Conservation (phyloP, 768 basidiomycete species). For the Phanerodontia chrysosporium region DNA sequence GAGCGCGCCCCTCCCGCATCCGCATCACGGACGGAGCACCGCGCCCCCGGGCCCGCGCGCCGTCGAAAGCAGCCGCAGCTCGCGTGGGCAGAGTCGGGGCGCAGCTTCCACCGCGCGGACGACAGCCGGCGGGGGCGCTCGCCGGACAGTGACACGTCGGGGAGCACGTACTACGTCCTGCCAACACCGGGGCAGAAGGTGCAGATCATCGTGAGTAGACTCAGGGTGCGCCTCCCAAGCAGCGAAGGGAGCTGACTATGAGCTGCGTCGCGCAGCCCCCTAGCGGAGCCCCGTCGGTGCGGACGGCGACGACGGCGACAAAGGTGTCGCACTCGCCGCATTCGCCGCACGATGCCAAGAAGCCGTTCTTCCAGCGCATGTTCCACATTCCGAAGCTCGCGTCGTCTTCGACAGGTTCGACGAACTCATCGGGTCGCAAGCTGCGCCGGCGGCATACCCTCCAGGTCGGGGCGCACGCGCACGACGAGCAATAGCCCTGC, state of each 20-base stretch:
- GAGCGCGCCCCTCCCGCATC: conserved; percentile 51
- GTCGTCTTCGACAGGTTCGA: conserved; percentile 11
- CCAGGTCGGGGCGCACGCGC: conserved; percentile 8
- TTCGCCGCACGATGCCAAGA: conserved; percentile 39
- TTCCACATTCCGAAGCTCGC: conserved; percentile 32
- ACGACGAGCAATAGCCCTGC: not conserved
- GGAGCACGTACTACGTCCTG: conserved; percentile 72
- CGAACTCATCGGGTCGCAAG: conserved; percentile 8
- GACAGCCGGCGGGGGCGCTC: conserved; percentile 28
- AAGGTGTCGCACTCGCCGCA: conserved; percentile 55
- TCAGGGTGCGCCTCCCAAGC: conserved; percentile 13
- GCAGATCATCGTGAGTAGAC: conserved; percentile 70
- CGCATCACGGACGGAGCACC: conserved; percentile 36
- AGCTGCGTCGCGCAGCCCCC: conserved; percentile 32
- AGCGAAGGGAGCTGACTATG: conserved; percentile 26
- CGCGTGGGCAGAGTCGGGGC: conserved; percentile 10
- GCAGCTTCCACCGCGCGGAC: conserved; percentile 4
- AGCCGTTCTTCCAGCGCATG: conserved; percentile 59
- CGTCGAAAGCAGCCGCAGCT: conserved; percentile 1
- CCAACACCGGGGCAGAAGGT: conserved; percentile 71
- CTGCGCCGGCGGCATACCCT: conserved; percentile 13
- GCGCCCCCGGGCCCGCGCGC: conserved; percentile 16
- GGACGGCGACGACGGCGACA: conserved; percentile 34
- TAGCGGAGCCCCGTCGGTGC: conserved; percentile 43
- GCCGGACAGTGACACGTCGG: conserved; percentile 50